Base-by-base conservation (phyloP, 495 filamentous ascomycete species). In the Terfezia boudieri region DNA sequence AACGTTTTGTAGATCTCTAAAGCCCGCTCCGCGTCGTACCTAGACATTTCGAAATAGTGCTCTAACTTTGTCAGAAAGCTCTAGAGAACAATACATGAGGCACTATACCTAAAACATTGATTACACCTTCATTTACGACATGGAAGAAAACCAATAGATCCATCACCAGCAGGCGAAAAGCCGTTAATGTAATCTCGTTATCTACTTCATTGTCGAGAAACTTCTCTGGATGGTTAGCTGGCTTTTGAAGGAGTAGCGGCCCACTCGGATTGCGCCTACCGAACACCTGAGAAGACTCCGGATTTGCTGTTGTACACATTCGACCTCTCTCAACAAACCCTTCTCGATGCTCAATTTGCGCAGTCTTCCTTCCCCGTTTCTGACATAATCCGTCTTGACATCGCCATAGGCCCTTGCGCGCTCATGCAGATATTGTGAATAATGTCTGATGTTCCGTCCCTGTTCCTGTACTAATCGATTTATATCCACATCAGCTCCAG, bases 11-110 rank as follows among this genome's bases (percentile, higher is more conserved):
- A 99, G 17, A 99, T 94, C 51, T 78, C 74, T 62, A 99, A 74
- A 38, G 90, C 92, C 48, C 88, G 78, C 66, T 93, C 83, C 51
- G 92, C 92, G 68, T 99, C 92, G 37, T 81, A 76, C 54, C 81
- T 82, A 53, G 92, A 94, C 85, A 99, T 89, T 69, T 99, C 90
- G 60, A 99, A 96, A 66, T 93, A 99, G 64, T 92, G 88, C 59
- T 93, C 88, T 94, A 54, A 23, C 49, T 8, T 23, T 49, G 67
- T 55, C 48, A 32, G 52, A 9, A 53, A 70, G 52, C 61, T 55
- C n/a, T 8, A 56, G 22, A 54, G 4, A 16, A 26, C 46, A 36
- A 22, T 46, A 50, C 7, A 32, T 49, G 41, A 35, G 20, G 4
- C 26, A 9, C 55, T 75, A 59, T 74, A 90, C 90, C 86, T 53